These are phyloP conservation scores for Urostyla sp. DNA, from an alignment of 73 alveolate genomes.

Conservation along the genomic window DNA sequence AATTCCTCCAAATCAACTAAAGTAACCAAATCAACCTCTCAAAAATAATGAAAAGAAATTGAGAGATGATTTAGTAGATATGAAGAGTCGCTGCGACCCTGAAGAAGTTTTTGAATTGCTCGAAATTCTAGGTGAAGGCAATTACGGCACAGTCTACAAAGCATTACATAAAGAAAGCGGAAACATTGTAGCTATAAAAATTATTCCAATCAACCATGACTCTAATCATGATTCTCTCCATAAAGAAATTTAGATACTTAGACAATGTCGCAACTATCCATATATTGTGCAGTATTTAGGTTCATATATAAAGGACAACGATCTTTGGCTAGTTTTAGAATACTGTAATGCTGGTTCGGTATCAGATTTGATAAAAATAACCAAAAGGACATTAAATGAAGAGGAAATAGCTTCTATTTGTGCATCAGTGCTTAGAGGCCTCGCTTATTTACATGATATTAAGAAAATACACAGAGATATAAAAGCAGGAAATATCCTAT, in stretches of 20 bases:
- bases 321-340: conserved; percentile 96
- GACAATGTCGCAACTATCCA: conserved; percentile 91
- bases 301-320: conserved; percentile 89
- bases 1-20: background rate
- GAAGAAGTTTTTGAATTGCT: conserved; percentile 81
- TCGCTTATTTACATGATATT: conserved; percentile 94
- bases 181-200: conserved; percentile 90
- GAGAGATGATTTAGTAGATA: conserved; percentile 4
- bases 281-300: conserved; percentile 94
- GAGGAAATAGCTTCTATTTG: conserved; percentile 93
- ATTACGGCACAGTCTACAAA: conserved; percentile 93
- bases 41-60: background rate
- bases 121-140: conserved; percentile 92
- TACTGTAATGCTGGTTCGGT: conserved; percentile 97
- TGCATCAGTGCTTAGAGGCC: conserved; percentile 92
- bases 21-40: background rate
- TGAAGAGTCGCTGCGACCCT: conserved; percentile 85
- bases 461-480: conserved; percentile 98
- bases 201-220: conserved; percentile 66
- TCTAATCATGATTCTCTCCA: conserved; percentile 49
- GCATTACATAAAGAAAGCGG: conserved; percentile 88
- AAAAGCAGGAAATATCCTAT: conserved; percentile 98
- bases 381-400: conserved; percentile 89
- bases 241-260: conserved; percentile 93
- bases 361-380: conserved; percentile 93